Base-by-base conservation (phyloP, 2,329 filamentous ascomycete species). In the Corynespora cassiicola region DNA sequence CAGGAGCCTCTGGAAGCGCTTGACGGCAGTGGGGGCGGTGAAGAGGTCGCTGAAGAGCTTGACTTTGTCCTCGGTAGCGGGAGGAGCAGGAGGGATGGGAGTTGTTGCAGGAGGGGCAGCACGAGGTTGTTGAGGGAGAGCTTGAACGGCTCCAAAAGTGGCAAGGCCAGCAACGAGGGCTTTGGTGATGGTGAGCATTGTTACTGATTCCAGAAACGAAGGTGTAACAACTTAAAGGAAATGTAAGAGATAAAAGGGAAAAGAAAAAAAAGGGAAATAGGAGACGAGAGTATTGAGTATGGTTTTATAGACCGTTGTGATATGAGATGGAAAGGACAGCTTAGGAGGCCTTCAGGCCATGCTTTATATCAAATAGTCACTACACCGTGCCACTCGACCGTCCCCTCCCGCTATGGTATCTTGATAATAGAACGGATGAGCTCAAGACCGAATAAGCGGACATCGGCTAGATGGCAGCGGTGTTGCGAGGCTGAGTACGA, bases 1-100 rank as follows among this genome's bases (percentile, higher is more conserved):
- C 7, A 71, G 54, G 24, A 71, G 58, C 9, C 52, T 47, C 36
- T 70, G 63, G 54, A 69, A 70, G 21, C 64, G 61, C 42, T 71
- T 68, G 50, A 71, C 57, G 7, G 65, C 58, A 3, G 66, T 65
- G 9, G 66, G 56, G 2, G 61, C 61, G 2, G 48, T 56, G 42
- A 58, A 49, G 23, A 70, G 59, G 18, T 63, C 52, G 8, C 46
- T 43, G 47, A 68, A 56, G 16, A 68, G 45, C 2, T 36, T 34
- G 14, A 55, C 50, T 33, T 61, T 52, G 40, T 53, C 53, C 21
- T 50, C 37, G 9, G 55, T 42, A 6, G 50, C 34, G 5, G 37
- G 38, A 11, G 31, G 8, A 17, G 38, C 27, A 10, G 45, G 34
- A 11, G 52, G 45, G 20, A 50, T 21, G 27, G 47, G 38, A 6